Base-by-base conservation (phyloP, 2,329 filamentous ascomycete species). In the Trichophaea hybrida region DNA sequence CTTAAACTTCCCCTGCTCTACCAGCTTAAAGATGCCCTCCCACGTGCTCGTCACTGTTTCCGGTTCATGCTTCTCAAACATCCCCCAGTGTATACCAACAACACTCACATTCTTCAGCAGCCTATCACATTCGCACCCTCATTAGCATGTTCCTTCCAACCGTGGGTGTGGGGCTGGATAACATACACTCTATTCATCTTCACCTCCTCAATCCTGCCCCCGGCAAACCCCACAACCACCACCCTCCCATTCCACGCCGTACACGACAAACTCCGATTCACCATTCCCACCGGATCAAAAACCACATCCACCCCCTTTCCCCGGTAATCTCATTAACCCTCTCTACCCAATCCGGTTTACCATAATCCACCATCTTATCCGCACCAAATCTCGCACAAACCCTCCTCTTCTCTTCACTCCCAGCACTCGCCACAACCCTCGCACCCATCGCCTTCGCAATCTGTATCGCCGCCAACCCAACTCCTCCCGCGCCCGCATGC, bases 401-500 rank as follows among this genome's bases (percentile, higher is more conserved):
- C 59, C 86, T 80, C 6, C 89, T 78, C 74, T 97, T 97, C 56
- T 84, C 81, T 67, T 80, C 72, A 1, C 85, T 86, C 1, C 89
- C 88, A 0, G 89, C 91, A 0, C 91, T 96, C 4, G 91, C 91
- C 63, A 97, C 84, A n/a, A 97, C 91, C 2, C 80, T 93, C 7
- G 91, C 91, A 5, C 91, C 91, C 55, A 86, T 83, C 0, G 90
- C 91, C 74, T 96, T 96, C 33, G 91, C 91, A 62, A 97, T 83
- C 72, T 96, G 91, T 31, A 97, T 89, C 4, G 91, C 91, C 1
- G 90, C 88, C 1, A 96, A 75, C 0, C 91, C 91, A 8, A 96
- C 91, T 13, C 91, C 91, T 1, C 91, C 91, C 0, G 91, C 91
- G 0, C 89, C 91, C 1, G 91, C 91, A 70, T 97, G 91, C 12